phyloP scores from a whole-genome alignment of 163 green algal genomes.

The Chloroidium sp. region DNA sequence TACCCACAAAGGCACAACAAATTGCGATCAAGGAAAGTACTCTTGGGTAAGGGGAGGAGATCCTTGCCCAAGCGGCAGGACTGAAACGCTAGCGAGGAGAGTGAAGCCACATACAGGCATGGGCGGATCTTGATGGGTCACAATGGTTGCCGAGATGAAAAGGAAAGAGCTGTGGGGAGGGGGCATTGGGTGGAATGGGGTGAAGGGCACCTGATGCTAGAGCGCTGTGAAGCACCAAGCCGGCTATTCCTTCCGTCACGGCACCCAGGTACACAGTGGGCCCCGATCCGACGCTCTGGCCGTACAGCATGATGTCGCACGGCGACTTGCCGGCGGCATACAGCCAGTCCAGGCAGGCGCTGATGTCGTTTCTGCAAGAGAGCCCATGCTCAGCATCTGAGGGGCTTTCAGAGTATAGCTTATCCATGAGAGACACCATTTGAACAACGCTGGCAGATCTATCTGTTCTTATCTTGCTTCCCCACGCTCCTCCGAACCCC shows the following conservation, averaged over 20 bases:
- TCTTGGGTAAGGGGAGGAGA: neutral
- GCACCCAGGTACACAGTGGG: slow-evolving; percentile 62
- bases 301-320: slow-evolving; percentile 68
- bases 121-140: neutral
- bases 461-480: too few species aligned
- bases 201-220: slow-evolving; percentile 29
- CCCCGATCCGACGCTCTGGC: slow-evolving; percentile 48
- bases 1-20: too few species aligned
- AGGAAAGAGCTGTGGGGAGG: too few species aligned
- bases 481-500: too few species aligned
- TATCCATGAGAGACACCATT: too few species aligned
- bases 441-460: too few species aligned
- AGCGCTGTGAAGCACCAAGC: slow-evolving; percentile 66
- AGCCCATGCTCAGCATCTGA: slow-evolving; percentile 22
- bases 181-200: too few species aligned
- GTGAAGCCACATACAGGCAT: neutral
- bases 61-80: neutral
- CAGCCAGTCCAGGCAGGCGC: slow-evolving; percentile 41
- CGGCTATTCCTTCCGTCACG: slow-evolving; percentile 40
- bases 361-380: slow-evolving; percentile 40
- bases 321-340: slow-evolving; percentile 15
- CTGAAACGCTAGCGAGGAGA: neutral
- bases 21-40: neutral
- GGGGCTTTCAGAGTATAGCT: too few species aligned
- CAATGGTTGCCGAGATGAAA: neutral